Evolutionary conservation across 1,139 yeast genomes (phyloP).

Genomic region (Saccharomyces hybrid): DNA sequence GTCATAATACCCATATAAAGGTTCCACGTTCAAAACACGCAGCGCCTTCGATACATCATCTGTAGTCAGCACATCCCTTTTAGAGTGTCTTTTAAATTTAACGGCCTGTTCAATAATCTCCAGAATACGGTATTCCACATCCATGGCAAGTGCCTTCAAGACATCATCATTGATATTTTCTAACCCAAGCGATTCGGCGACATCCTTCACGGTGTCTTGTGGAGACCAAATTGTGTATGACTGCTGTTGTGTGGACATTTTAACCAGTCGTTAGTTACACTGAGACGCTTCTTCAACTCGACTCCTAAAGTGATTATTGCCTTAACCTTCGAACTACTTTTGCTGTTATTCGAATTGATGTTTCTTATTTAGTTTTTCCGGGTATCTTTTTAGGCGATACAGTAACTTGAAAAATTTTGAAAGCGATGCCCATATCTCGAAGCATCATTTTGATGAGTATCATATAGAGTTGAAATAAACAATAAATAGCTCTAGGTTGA

Average conservation of each 20-base stretch:
- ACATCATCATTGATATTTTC: conserved; percentile 79
- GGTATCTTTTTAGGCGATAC: not conserved
- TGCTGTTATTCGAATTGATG: not conserved
- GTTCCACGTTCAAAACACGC: conserved; percentile 81
- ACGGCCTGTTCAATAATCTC: conserved; percentile 93
- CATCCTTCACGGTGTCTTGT: conserved; percentile 91
- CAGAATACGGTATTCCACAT: conserved; percentile 91
- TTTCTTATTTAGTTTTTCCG: not conserved
- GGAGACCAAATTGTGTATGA: conserved; percentile 98
- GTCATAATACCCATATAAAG: conserved; percentile 61
- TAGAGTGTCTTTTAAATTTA: conserved; percentile 92
- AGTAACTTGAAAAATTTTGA: not conserved
- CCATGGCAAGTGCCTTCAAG: conserved; percentile 94
- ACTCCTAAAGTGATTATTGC: not conserved
- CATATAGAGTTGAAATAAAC: not conserved
- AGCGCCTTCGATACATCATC: conserved; percentile 76
- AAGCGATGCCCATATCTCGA: not conserved
- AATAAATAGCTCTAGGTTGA: not conserved
- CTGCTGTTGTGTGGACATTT: conserved; percentile 24
- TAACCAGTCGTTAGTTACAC: not conserved
- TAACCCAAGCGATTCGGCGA: conserved; percentile 85
- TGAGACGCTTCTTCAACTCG: not conserved
- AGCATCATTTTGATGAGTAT: not conserved
- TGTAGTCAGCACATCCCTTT: conserved; percentile 73
- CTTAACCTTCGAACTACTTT: not conserved